phyloP scores from a whole-genome alignment of 345 rosid species.

The Cochlearia excelsa region DNA sequence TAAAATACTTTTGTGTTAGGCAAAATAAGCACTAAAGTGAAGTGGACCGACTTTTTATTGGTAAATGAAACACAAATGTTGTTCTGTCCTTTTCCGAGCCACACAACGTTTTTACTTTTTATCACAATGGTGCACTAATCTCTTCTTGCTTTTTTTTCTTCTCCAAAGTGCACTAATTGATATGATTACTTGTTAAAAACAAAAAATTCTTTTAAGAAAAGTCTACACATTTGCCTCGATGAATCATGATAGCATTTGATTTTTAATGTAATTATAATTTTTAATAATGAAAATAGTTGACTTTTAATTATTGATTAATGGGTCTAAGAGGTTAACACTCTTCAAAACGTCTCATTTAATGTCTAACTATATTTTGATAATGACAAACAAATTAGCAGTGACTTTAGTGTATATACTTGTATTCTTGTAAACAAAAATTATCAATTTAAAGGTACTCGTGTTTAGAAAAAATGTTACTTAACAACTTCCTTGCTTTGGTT shows the following conservation, averaged over 20 bases:
- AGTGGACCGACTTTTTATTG: conserved; percentile 26
- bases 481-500: neutral
- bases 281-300: too few relatives aligned
- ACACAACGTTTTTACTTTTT: conserved; percentile 15
- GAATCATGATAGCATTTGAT: too few relatives aligned
- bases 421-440: neutral
- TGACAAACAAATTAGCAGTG: neutral
- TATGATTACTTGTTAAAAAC: too few relatives aligned
- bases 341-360: neutral
- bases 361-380: neutral
- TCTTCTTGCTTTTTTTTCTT: conserved; percentile 1
- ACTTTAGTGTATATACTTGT: neutral
- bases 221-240: too few relatives aligned
- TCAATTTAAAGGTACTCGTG: neutral
- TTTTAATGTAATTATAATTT: too few relatives aligned
- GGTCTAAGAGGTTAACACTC: neutral
- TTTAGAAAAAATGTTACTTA: neutral
- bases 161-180: too few relatives aligned
- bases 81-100: conserved; percentile 32
- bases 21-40: conserved; percentile 13
- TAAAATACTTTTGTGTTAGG: conserved; percentile 9
- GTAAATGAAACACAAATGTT: conserved; percentile 29
- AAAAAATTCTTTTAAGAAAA: neutral
- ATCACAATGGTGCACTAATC: conserved; percentile 5
- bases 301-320: too few relatives aligned